phyloP scores from a whole-genome alignment of 768 basidiomycete species.

The Suillus decipiens region DNA sequence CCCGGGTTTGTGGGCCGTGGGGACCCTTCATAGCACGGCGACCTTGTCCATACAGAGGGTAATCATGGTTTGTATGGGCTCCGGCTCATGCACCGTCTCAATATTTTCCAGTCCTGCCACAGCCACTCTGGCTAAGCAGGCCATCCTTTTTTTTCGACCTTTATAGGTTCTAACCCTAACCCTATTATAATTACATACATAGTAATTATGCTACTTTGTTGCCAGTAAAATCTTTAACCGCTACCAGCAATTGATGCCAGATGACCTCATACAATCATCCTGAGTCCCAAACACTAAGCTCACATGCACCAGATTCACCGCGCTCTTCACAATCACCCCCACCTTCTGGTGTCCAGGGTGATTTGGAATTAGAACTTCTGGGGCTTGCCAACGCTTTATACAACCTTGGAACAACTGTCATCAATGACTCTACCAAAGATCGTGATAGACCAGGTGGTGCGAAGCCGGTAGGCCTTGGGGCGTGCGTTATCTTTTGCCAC shows the following conservation, averaged over 20 bases:
- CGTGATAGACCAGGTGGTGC: constrained; percentile 67
- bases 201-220: not conserved
- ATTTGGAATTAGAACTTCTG: constrained; percentile 73
- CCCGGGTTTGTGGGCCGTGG: constrained; percentile 53
- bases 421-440: constrained; percentile 82
- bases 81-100: constrained; percentile 47
- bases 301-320: constrained; percentile 49
- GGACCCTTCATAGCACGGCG: constrained; percentile 33
- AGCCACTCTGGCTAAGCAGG: constrained; percentile 42
- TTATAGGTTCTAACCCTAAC: constrained; percentile 32
- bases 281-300: not conserved
- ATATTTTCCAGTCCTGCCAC: constrained; percentile 48
- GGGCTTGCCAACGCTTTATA: constrained; percentile 78
- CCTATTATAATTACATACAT: constrained; percentile 18
- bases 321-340: constrained; percentile 74
- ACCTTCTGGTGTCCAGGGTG: constrained; percentile 68
- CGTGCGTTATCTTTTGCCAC: constrained; percentile 45
- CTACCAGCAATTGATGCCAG: not conserved
- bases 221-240: not conserved
- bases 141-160: constrained; percentile 20
- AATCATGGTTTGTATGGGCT: constrained; percentile 43
- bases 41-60: constrained; percentile 34
- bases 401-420: constrained; percentile 80
- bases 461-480: constrained; percentile 77
- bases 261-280: constrained; percentile 17